Conservation (phyloP, 441 rosid genomes). For the Erysimum cheiri region DNA sequence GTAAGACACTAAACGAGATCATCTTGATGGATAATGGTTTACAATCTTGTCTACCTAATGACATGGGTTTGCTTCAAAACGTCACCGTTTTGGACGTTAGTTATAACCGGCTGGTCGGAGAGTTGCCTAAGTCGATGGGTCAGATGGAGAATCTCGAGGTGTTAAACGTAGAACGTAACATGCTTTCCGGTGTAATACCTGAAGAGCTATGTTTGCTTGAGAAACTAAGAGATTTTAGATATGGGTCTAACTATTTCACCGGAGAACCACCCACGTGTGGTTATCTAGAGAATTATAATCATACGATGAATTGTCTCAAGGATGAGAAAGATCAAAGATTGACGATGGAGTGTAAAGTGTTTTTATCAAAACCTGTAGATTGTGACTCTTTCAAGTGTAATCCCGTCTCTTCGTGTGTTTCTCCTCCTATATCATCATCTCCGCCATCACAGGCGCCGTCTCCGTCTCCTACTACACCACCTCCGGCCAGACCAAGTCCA, state of each 20-base stretch:
- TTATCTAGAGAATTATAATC: conserved; percentile 44
- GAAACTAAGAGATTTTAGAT: conserved; percentile 53
- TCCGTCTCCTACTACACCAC: conserved; percentile 11
- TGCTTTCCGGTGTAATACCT: conserved; percentile 57
- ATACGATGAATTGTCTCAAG: conserved; percentile 55
- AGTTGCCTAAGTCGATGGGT: conserved; percentile 54
- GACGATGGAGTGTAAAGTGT: conserved; percentile 52
- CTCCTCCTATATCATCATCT: conserved; percentile 36
- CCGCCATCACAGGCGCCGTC: not conserved
- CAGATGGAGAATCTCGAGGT: conserved; percentile 54
- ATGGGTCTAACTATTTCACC: conserved; percentile 53
- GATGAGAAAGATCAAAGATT: conserved; percentile 50
- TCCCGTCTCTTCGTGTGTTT: conserved; percentile 40
- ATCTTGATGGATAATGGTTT: conserved; percentile 56
- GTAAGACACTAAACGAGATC: conserved; percentile 54
- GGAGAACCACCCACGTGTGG: conserved; percentile 52
- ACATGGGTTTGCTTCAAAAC: conserved; percentile 53
- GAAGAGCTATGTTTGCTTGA: conserved; percentile 49
- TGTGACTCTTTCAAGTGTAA: conserved; percentile 52
- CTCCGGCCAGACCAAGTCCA: conserved; percentile 38
- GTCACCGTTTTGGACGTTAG: conserved; percentile 64
- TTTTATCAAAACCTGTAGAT: conserved; percentile 54
- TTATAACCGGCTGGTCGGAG: conserved; percentile 59
- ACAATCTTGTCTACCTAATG: conserved; percentile 58
- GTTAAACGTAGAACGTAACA: conserved; percentile 56